Evolutionary conservation across 257 asterid species (phyloP), one percentile per base, ranked within the genome.

Genomic region (Vinca minor): DNA sequence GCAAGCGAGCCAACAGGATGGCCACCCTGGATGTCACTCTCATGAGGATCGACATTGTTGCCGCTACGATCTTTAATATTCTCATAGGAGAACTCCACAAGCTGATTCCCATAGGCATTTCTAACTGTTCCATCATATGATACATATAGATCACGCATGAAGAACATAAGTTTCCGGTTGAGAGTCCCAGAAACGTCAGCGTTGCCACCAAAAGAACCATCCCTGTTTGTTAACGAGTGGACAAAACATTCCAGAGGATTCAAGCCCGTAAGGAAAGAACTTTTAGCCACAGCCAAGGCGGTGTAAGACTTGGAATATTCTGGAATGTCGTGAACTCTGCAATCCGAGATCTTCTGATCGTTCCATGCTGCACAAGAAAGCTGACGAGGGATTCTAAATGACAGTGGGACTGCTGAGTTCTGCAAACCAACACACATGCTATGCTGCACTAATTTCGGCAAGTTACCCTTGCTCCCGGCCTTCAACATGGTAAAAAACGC

Each of bases 401-500:
- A 84, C 57, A 93, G 59, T 23, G 92, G 86, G 64, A 85, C 77
- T 48, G 80, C 44, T 2, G 97, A 78, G 73, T 93, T 95, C 76
- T 89, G 97, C 80, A 93, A 75, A 41, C 99, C 99, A 62, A 93
- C 69, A 59, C 97, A 87, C 95, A 93, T 80, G 77, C 95, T 82
- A 46, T 93, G 99, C 74, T 93, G 99, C 66, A 84, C 93, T 44
- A 93, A 60, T 66, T 93, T 93, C 68, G 80, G 87, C 69, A 87
- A 59, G 76, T 87, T 93, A 28, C 99, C 99, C 71, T 93, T 93
- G 82, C 99, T 93, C 70, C 97, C 99, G 54, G 99, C 93, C 76
- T 83, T 93, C 34, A 93, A 65, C 99, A 93, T 93, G 59, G 82
- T 78, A 48, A 93, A 55, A 62, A 87, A 69, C 3, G 99, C 77